Evolutionary conservation across 352 stramenopile genomes (phyloP), one percentile per base, ranked within the genome.

Genomic region (Plasmopara halstedii): DNA sequence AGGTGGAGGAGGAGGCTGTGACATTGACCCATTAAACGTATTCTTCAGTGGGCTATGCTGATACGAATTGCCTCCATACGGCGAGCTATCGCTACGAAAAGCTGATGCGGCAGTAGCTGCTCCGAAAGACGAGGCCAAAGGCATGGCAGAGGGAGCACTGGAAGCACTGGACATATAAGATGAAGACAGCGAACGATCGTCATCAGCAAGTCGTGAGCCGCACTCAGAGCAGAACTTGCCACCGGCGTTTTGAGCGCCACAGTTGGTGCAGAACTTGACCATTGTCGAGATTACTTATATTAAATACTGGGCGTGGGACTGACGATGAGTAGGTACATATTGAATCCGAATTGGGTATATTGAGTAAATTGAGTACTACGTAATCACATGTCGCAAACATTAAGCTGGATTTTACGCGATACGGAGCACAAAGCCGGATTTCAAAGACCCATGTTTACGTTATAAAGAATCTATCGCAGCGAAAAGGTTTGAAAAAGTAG

Each of bases 221-320:
- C 73, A 85, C 54, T 85, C 70, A 38, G 67, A 58, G 59, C 73
- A 85, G 60, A 85, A 85, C 54, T 68, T 75, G 53, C 67, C 68
- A 48, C 70, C 63, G 7, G 53, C 68, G 49, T 58, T 64, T 45
- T 64, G 42, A 29, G 73, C 62, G 58, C 69, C 69, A 44, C 72
- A 84, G 43, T 84, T 60, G n/a, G 67, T 42, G 53, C 72, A 84
- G 48, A 79, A 79, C 54, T 79, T 79, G 43, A 48, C 39, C 72
- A 81, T 81, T 18, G 18, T 21, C n/a, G n/a, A n/a, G n/a, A n/a
- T n/a, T n/a, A n/a, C n/a, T n/a, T n/a, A n/a, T n/a, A n/a, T n/a
- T n/a, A n/a, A n/a, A n/a, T n/a, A n/a, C n/a, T n/a, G n/a, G n/a
- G n/a, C n/a, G 25, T 29, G 25, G 25, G 11, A 6, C 11, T 29